Conservation (phyloP, 192 early-diverging fungal genomes). For the Backusella psychrophila region DNA sequence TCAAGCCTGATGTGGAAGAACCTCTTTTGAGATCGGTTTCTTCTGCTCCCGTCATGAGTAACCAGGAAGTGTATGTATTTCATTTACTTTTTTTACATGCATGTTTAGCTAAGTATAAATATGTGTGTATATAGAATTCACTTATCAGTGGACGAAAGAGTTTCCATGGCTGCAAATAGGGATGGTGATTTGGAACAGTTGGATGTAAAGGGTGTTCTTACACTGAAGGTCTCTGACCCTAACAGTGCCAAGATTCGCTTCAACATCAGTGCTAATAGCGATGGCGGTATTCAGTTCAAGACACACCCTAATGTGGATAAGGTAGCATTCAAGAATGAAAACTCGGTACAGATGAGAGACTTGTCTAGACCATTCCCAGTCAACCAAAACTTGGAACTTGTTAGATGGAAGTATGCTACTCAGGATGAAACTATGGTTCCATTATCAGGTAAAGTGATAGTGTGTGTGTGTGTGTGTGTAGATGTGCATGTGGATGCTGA, state of each 20-base stretch:
- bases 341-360: constrained; percentile 79
- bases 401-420: constrained; percentile 87
- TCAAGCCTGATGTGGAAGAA: constrained; percentile 77
- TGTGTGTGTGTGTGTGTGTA: neutral
- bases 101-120: neutral
- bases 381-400: constrained; percentile 77
- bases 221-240: constrained; percentile 76
- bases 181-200: constrained; percentile 91
- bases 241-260: constrained; percentile 61
- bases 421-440: constrained; percentile 84
- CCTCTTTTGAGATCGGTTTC: constrained; percentile 18
- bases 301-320: constrained; percentile 99
- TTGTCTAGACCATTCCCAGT: constrained; percentile 81
- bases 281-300: constrained; percentile 82
- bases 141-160: constrained; percentile 84
- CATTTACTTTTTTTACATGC: neutral
- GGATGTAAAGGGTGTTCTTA: constrained; percentile 93
- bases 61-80: neutral
- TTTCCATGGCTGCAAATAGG: constrained; percentile 76
- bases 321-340: constrained; percentile 68
- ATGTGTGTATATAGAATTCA: constrained; percentile 65
- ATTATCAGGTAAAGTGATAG: constrained; percentile 59
- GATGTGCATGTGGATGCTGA: neutral
- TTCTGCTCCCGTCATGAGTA: neutral
- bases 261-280: constrained; percentile 54